A percentile compares a stretch with the other conserved stretches of the same genome.
phyloP scores from a whole-genome alignment of 2,329 filamentous ascomycete species.

The Coleophoma eucalyptorum region DNA sequence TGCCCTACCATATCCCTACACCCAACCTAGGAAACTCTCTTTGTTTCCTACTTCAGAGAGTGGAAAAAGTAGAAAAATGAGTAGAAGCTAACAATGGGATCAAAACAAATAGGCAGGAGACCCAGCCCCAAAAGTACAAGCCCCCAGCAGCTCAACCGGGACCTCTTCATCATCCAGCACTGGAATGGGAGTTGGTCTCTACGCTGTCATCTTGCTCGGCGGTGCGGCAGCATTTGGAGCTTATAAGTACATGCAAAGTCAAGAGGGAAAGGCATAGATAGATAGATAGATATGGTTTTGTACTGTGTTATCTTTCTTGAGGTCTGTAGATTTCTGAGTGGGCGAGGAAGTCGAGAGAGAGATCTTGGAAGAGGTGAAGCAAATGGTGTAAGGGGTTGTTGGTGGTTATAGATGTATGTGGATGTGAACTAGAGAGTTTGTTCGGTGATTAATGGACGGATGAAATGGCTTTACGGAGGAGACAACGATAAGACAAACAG shows the following conservation, averaged over 20 bases:
- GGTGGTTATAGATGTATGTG: too few species aligned
- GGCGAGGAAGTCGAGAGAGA: too few species aligned
- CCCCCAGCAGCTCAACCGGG: slow-evolving; percentile 37
- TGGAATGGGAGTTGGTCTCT: slow-evolving; percentile 72
- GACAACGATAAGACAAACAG: too few species aligned
- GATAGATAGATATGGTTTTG: background rate
- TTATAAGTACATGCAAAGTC: slow-evolving; percentile 75
- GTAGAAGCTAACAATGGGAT: slow-evolving; percentile 4
- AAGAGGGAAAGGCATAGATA: slow-evolving; percentile 17
- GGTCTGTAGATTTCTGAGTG: too few species aligned
- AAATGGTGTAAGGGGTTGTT: too few species aligned
- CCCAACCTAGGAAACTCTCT: background rate
- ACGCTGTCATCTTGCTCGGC: slow-evolving; percentile 75
- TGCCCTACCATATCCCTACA: slow-evolving; percentile 4
- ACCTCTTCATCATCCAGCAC: slow-evolving; percentile 34
- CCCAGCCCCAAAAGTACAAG: slow-evolving; percentile 63
- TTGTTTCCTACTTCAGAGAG: too few species aligned
- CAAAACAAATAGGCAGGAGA: slow-evolving; percentile 61
- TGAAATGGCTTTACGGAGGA: too few species aligned
- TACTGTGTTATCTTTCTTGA: too few species aligned
- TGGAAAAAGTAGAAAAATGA: background rate
- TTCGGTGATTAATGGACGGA: too few species aligned
- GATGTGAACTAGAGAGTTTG: too few species aligned
- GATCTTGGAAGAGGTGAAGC: too few species aligned
- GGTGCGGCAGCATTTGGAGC: slow-evolving; percentile 73